Conservation (phyloP, 1,139 yeast genomes). For the Entelexis sorbosivorans region DNA sequence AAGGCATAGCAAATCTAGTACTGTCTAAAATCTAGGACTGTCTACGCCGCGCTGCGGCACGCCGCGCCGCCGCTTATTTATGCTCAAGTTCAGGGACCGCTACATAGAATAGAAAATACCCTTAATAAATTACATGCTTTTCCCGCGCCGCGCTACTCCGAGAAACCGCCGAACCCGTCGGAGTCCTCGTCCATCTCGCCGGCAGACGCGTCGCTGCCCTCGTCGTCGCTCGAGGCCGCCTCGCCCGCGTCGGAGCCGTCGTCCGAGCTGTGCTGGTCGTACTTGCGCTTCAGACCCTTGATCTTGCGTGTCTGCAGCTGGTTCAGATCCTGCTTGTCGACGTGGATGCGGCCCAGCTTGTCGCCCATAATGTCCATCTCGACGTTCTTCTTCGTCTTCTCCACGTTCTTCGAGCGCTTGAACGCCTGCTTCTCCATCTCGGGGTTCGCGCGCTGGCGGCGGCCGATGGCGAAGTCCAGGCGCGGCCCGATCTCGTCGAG, state of each 20-base stretch:
- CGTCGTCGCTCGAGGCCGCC: constrained; percentile 22
- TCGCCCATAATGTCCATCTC: constrained; percentile 87
- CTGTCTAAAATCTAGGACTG: no score
- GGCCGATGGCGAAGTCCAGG: constrained; percentile 81
- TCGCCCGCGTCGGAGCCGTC: constrained; percentile 22
- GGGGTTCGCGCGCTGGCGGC: constrained; percentile 73
- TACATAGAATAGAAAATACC: neutral
- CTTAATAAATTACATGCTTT: neutral
- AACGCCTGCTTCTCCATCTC: constrained; percentile 86
- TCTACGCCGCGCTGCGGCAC: no score
- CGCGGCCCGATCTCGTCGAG: constrained; percentile 94
- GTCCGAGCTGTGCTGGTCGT: constrained; percentile 48
- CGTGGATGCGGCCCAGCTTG: constrained; percentile 90
- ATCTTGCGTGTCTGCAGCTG: constrained; percentile 92
- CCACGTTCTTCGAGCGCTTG: constrained; percentile 66
- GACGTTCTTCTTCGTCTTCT: constrained; percentile 80
- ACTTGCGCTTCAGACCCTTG: constrained; percentile 90
- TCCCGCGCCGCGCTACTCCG: constrained; percentile 10
- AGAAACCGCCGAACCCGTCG: constrained; percentile 16
- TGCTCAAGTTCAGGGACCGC: neutral
- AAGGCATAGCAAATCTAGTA: neutral
- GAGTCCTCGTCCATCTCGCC: constrained; percentile 19
- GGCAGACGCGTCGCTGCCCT: constrained; percentile 36
- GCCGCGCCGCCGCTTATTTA: no score
- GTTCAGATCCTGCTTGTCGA: constrained; percentile 87